Percentiles rank a stretch among this genome's conserved stretches.
phyloP scores from a whole-genome alignment of 805 yeast genomes.

The Cyberlindnera subsufficiens region DNA sequence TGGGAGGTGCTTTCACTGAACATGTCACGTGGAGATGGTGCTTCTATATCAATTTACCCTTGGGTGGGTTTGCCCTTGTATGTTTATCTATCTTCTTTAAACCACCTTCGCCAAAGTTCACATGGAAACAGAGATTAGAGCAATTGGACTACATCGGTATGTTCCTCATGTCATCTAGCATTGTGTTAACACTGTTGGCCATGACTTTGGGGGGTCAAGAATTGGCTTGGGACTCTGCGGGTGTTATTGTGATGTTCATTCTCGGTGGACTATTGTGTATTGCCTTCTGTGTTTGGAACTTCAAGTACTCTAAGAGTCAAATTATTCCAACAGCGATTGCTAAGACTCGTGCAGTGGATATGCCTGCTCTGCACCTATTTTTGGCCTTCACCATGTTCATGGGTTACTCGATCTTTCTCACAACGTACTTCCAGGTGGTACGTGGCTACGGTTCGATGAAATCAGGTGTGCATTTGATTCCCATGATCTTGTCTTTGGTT shows the following conservation, averaged over 20 bases:
- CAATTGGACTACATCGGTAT: conserved; percentile 45
- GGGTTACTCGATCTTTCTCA: conserved; percentile 28
- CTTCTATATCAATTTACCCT: conserved; percentile 62
- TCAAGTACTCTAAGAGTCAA: conserved; percentile 9
- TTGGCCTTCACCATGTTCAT: conserved; percentile 36
- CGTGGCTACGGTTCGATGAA: conserved; percentile 23
- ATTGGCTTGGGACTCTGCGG: conserved; percentile 50
- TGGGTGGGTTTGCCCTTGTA: conserved; percentile 47
- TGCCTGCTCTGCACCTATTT: conserved; percentile 26
- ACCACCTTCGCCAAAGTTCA: conserved; percentile 42
- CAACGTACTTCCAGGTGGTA: conserved; percentile 47
- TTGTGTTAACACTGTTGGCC: conserved; percentile 41
- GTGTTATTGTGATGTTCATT: conserved; percentile 42
- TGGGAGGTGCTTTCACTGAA: conserved; percentile 63
- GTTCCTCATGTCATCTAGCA: conserved; percentile 34
- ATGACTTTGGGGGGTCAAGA: conserved; percentile 50
- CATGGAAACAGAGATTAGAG: conserved; percentile 30
- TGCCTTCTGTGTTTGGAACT: conserved; percentile 11
- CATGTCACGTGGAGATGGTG: conserved; percentile 71
- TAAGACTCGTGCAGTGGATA: conserved; percentile 28
- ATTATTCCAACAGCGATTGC: conserved; percentile 37
- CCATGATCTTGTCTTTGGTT: conserved; percentile 15
- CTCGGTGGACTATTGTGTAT: conserved; percentile 17
- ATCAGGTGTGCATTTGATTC: conserved; percentile 19
- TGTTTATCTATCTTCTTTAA: conserved; percentile 35